Evolutionary conservation across 2,329 filamentous ascomycete genomes (phyloP), one percentile per base, ranked within the genome.

Genomic region (Fusarium sp.): DNA sequence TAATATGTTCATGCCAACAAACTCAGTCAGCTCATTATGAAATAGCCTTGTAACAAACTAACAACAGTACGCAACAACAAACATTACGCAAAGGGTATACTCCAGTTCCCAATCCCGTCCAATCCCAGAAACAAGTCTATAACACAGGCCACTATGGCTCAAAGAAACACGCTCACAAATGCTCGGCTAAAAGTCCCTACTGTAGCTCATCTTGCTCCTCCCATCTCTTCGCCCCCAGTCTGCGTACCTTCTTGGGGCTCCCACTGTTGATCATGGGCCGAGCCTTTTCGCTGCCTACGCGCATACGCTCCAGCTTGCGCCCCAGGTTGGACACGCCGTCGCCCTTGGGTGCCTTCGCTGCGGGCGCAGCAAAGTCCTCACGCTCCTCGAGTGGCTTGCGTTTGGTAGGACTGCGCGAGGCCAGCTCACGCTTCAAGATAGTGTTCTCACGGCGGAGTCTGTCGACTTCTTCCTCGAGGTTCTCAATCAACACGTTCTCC

Each of bases 401-500:
- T 75, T 86, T 89, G 4, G 80, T 85, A 0, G 89, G 89, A 51
- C 87, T 92, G 50, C 86, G 83, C 12, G 80, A 81, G 0, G 80
- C 79, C 6, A 92, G 72, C 75, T 93, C 89, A 32, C 90, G 83
- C 71, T 88, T 88, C 24, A 93, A 74, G 3, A 87, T 79, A 2
- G 81, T 81, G 19, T 92, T 80, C 69, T 90, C 89, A 24, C 84
- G 82, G 12, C 88, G 83, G 34, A 94, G 79, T 4, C 85, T 80
- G 58, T 91, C 87, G 51, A 93, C 92, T 71, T 93, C 91, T 45
- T 86, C 78, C 69, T 91, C 86, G 1, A 93, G 77, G 41, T 89
- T 84, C 69, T 89, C 85, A 6, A 88, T 79, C 2, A 85, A 74
- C 3, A 85, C 77, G 40, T 89, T 89, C 72, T 89, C 85, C 68